Evolutionary conservation across 768 basidiomycete species (phyloP).

Genomic region (Cystobasidium tubakii): DNA sequence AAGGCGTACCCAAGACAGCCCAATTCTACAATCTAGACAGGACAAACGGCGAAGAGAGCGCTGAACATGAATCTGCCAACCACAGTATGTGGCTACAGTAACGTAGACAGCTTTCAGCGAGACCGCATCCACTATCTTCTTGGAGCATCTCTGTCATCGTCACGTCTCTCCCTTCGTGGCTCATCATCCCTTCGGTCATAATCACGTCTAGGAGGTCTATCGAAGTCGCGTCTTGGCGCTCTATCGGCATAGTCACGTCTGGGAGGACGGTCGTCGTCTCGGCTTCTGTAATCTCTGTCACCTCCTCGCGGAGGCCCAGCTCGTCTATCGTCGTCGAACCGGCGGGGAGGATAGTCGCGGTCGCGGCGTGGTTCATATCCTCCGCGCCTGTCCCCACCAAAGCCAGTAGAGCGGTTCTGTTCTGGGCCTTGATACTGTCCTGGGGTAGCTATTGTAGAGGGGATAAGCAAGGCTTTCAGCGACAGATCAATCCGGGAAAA

Average conservation of each 20-base stretch:
- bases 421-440: slow-evolving; percentile 91
- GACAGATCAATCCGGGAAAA: no score
- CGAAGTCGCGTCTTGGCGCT: slow-evolving; percentile 34
- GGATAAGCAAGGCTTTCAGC: slow-evolving; percentile 41
- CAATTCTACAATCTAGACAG: no score
- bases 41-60: no score
- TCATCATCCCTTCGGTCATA: slow-evolving; percentile 37
- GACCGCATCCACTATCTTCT: slow-evolving; percentile 14
- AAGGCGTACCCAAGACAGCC: no score
- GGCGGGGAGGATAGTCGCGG: slow-evolving; percentile 24
- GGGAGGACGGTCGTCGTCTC: slow-evolving; percentile 30
- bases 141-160: slow-evolving; percentile 1
- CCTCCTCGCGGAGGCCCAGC: slow-evolving; percentile 36
- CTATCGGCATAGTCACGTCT: slow-evolving; percentile 51
- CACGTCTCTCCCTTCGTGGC: slow-evolving; percentile 10
- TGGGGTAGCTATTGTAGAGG: slow-evolving; percentile 62
- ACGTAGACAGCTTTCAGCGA: no score
- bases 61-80: no score
- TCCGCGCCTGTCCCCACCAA: slow-evolving; percentile 37
- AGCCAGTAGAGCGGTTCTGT: slow-evolving; percentile 51
- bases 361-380: slow-evolving; percentile 16
- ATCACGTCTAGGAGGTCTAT: slow-evolving; percentile 34
- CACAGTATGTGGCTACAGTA: no score
- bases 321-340: slow-evolving; percentile 45
- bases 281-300: slow-evolving; percentile 11